Conservation (phyloP, 1,284 basidiomycete species). For the Cerrena zonata region DNA sequence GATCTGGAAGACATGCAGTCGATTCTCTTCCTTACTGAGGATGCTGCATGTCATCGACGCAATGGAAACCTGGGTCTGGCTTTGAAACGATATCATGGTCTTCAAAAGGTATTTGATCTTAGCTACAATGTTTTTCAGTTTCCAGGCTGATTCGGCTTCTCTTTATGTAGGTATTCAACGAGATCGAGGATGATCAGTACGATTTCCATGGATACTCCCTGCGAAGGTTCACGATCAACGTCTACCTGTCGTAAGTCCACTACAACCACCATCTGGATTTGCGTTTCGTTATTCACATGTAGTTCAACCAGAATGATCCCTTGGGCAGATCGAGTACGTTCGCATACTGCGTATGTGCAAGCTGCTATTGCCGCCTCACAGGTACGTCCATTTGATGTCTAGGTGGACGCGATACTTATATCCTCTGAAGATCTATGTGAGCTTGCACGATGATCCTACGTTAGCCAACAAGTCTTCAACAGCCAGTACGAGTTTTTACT, state of each 20-base stretch:
- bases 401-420: background rate
- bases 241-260: constrained; percentile 75
- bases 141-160: background rate
- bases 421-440: constrained; percentile 63
- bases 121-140: background rate
- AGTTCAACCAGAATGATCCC: constrained; percentile 57
- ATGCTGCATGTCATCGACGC: constrained; percentile 68
- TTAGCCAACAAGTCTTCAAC: constrained; percentile 41
- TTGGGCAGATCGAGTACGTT: constrained; percentile 79
- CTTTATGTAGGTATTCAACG: constrained; percentile 65
- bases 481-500: constrained; percentile 26
- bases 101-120: constrained; percentile 56
- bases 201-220: constrained; percentile 97
- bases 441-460: constrained; percentile 70
- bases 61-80: constrained; percentile 73
- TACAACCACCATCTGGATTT: constrained; percentile 27
- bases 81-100: constrained; percentile 79
- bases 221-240: constrained; percentile 82
- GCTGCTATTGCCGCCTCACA: constrained; percentile 67
- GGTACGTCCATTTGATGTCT: constrained; percentile 33
- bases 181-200: constrained; percentile 93
- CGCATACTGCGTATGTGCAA: constrained; percentile 71
- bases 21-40: constrained; percentile 80
- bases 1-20: constrained; percentile 98
- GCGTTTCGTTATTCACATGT: background rate